A percentile compares a stretch with the other conserved stretches of the same genome.
These are phyloP conservation scores for Lentinula detonsa DNA, from an alignment of 768 basidiomycete species.

Conservation along the genomic window DNA sequence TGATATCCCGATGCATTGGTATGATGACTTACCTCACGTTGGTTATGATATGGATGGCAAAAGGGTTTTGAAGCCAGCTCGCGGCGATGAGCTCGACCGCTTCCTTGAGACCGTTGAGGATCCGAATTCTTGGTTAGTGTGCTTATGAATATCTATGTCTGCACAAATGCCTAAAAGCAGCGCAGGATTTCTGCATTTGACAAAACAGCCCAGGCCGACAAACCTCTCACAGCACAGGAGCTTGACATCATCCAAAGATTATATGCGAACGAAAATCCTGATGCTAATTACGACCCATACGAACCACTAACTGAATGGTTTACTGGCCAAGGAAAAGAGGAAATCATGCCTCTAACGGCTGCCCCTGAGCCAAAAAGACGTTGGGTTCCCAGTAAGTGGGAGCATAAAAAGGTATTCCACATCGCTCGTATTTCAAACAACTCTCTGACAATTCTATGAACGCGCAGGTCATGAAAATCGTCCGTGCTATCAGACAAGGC, in stretches of 20 bases:
- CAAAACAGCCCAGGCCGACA: constrained; percentile 79
- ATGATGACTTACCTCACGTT: constrained; percentile 98
- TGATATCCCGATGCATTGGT: constrained; percentile 96
- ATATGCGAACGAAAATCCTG: constrained; percentile 89
- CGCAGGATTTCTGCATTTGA: constrained; percentile 89
- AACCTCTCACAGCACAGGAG: constrained; percentile 82
- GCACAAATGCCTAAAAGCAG: not conserved
- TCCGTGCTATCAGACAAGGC: constrained; percentile 95
- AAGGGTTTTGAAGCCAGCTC: constrained; percentile 87
- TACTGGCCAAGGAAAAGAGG: constrained; percentile 91
- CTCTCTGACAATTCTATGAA: constrained; percentile 2
- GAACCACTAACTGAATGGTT: constrained; percentile 96
- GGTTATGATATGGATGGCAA: constrained; percentile 96
- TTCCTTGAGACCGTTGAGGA: constrained; percentile 94
- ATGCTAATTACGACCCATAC: constrained; percentile 86
- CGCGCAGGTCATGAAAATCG: constrained; percentile 94
- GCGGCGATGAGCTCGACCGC: constrained; percentile 95
- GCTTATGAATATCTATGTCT: not conserved
- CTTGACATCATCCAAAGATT: constrained; percentile 91
- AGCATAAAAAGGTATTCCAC: constrained; percentile 85
- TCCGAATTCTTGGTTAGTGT: constrained; percentile 73
- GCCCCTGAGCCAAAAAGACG: constrained; percentile 94
- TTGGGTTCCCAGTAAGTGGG: constrained; percentile 99
- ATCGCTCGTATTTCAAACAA: not conserved
- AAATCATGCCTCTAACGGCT: constrained; percentile 86